A percentile compares a stretch with the other conserved stretches of the same genome.
Conservation (phyloP, 2,329 filamentous ascomycete species). For the Celoporthe dispersa region DNA sequence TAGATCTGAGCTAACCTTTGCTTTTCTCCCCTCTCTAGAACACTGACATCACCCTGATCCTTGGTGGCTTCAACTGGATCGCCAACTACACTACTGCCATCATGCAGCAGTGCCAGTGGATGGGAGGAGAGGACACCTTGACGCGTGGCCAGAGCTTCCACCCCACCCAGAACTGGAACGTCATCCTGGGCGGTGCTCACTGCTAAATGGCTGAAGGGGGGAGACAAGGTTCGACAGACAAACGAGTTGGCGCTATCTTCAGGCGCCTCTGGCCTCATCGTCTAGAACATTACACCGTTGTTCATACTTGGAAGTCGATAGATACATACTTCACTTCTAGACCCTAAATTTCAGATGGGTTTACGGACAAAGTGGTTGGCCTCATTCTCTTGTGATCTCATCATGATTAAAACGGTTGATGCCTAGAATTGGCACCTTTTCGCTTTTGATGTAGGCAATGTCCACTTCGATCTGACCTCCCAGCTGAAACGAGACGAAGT, state of each 20-base stretch:
- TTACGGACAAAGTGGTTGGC: not conserved
- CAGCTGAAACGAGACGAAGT: not conserved
- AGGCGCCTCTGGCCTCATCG: not conserved
- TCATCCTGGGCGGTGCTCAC: slow-evolving; percentile 4
- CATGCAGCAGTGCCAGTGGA: slow-evolving; percentile 10
- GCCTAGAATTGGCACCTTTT: not conserved
- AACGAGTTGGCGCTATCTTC: not conserved
- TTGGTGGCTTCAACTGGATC: slow-evolving; percentile 14
- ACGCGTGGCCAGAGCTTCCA: slow-evolving; percentile 11
- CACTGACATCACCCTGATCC: not conserved
- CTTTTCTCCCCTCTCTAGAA: slow-evolving; percentile 1
- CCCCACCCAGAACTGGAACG: slow-evolving; percentile 13
- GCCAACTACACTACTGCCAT: slow-evolving; percentile 7
- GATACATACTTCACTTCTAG: not conserved
- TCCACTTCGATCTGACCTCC: not conserved
- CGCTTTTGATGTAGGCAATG: not conserved
- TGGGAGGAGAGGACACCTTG: slow-evolving; percentile 5
- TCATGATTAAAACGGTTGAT: not conserved
- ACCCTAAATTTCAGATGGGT: not conserved
- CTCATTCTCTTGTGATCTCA: not conserved
- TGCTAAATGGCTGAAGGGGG: not conserved
- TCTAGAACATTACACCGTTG: not conserved
- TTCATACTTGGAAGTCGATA: not conserved
- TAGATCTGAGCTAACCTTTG: not conserved
- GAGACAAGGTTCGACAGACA: not conserved